Percentiles rank a stretch among this genome's conserved stretches.
Conservation (phyloP, 352 stramenopile species). For the Blastocystis sp. region DNA sequence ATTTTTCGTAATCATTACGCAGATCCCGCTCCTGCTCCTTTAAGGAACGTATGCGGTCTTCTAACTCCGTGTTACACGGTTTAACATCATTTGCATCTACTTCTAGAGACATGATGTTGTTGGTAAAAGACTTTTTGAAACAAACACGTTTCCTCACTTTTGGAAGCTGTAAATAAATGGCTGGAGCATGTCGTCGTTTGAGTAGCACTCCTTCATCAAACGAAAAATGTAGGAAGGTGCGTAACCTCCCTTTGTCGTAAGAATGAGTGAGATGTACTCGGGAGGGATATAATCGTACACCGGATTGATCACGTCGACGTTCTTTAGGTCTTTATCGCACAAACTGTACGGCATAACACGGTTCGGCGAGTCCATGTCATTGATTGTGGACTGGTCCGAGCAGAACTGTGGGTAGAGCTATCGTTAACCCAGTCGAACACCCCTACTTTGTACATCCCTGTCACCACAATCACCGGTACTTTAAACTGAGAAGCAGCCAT, state of each 20-base stretch:
- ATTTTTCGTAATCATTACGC: constrained; percentile 55
- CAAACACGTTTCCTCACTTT: neutral
- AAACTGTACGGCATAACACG: constrained; percentile 34
- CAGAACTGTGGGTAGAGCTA: constrained; percentile 45
- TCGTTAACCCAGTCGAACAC: neutral
- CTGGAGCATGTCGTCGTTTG: constrained; percentile 46
- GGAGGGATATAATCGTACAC: constrained; percentile 62
- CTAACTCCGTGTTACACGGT: neutral
- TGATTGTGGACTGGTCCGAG: constrained; percentile 42
- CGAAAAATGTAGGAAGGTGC: constrained; percentile 55
- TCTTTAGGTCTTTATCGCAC: neutral
- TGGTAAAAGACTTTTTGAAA: neutral
- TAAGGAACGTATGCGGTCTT: constrained; percentile 13
- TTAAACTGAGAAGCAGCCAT: constrained; percentile 6
- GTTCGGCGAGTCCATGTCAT: constrained; percentile 48
- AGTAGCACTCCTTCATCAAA: constrained; percentile 58
- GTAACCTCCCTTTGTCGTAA: constrained; percentile 52
- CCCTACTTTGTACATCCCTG: constrained; percentile 55
- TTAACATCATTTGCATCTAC: neutral
- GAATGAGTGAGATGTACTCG: constrained; percentile 55
- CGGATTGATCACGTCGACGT: constrained; percentile 59
- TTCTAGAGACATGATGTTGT: neutral
- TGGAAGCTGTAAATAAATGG: constrained; percentile 42
- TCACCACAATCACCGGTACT: constrained; percentile 53
- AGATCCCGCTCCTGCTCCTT: neutral